A percentile compares a stretch with the other conserved stretches of the same genome.
Conservation (phyloP, 768 basidiomycete genomes). For the Mycena amicta region DNA sequence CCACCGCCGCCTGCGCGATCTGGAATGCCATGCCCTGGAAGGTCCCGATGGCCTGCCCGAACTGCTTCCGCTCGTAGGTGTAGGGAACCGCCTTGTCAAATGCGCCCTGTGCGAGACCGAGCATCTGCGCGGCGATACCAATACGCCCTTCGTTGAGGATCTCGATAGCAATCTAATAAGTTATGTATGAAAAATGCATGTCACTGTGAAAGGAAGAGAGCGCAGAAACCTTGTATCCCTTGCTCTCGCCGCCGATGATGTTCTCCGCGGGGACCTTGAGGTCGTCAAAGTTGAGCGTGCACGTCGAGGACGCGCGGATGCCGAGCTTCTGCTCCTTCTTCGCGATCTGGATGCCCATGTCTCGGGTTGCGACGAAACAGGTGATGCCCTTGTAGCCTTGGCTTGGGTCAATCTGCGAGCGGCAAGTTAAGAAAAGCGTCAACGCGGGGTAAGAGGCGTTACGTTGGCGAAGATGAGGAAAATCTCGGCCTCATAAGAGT, state of each 20-base stretch:
- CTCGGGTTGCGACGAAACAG: conserved; percentile 94
- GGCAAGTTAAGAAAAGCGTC: background rate
- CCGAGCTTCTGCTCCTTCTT: conserved; percentile 99
- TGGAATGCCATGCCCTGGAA: conserved; percentile 98
- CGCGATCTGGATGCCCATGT: conserved; percentile 95
- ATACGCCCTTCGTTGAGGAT: conserved; percentile 97
- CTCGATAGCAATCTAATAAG: conserved; percentile 82
- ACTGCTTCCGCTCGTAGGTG: conserved; percentile 92
- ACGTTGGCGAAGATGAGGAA: conserved; percentile 97
- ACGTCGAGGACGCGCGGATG: conserved; percentile 94
- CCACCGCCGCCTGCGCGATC: conserved; percentile 85
- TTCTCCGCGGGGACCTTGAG: conserved; percentile 83
- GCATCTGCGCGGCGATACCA: conserved; percentile 98
- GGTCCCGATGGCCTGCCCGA: conserved; percentile 89
- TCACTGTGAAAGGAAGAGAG: background rate
- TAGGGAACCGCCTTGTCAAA: conserved; percentile 96
- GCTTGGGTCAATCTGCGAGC: conserved; percentile 69
- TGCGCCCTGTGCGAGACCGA: conserved; percentile 95
- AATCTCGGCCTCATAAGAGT: conserved; percentile 88
- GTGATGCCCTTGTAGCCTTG: conserved; percentile 99
- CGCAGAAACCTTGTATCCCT: conserved; percentile 77
- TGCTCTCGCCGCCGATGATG: conserved; percentile 87
- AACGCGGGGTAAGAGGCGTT: conserved; percentile 23
- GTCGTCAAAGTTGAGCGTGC: conserved; percentile 93
- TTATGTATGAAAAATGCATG: background rate